Percentiles rank a stretch among this genome's conserved stretches.
Evolutionary conservation across 140 eudicot genomes (phyloP).

Genomic region (Ambrosia hybrid): DNA sequence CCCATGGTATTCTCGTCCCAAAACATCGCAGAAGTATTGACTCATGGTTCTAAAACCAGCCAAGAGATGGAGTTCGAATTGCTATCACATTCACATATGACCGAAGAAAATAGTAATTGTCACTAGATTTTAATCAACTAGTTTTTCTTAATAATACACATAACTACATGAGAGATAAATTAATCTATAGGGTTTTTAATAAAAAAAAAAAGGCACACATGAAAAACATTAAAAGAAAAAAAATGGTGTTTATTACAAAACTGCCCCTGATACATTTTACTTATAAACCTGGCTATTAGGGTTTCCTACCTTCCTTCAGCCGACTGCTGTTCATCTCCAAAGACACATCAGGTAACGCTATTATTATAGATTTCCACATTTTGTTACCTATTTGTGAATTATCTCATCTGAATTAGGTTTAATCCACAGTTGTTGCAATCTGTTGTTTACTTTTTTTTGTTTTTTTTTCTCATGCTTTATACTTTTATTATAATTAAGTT

Average conservation of each 20-base stretch:
- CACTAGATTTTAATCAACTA: too few species aligned
- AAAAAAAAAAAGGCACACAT: background rate
- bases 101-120: too few species aligned
- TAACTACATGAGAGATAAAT: background rate
- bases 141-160: too few species aligned
- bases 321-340: slow-evolving; percentile 26
- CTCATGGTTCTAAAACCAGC: too few species aligned
- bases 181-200: background rate
- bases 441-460: background rate
- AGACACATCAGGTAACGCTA: slow-evolving; percentile 20
- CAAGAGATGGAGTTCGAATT: too few species aligned
- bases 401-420: background rate
- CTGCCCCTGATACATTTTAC: slow-evolving; percentile 6
- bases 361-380: background rate
- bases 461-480: too few species aligned
- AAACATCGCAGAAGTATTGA: too few species aligned
- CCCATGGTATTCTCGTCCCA: too few species aligned
- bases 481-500: background rate
- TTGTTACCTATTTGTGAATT: background rate
- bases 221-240: background rate
- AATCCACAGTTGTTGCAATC: too few species aligned
- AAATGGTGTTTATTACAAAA: background rate
- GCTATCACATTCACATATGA: too few species aligned
- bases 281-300: slow-evolving; percentile 24
- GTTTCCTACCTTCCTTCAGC: slow-evolving; percentile 22